Percentiles rank a stretch among this genome's conserved stretches.
phyloP scores from a whole-genome alignment of 805 yeast species.

The Nakazawaea pomicola region DNA sequence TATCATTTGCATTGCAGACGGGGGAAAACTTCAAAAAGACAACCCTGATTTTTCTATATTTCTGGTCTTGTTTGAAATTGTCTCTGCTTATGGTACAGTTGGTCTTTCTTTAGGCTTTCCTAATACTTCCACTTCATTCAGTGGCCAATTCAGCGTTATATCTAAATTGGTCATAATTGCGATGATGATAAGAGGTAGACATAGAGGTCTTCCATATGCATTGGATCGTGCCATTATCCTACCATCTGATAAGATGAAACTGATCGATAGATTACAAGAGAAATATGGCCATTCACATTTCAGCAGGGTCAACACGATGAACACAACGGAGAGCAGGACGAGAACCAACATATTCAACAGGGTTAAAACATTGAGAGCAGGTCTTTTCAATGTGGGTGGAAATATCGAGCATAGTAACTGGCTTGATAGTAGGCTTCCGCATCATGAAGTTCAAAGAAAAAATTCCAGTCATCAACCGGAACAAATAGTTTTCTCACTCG shows the following conservation, averaged over 20 bases:
- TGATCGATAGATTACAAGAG: conserved; percentile 56
- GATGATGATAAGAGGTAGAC: conserved; percentile 91
- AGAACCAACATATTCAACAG: conserved; percentile 9
- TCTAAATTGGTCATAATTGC: conserved; percentile 84
- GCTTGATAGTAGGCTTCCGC: conserved; percentile 9
- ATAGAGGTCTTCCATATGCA: conserved; percentile 91
- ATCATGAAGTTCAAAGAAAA: background rate
- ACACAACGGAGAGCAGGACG: conserved; percentile 6
- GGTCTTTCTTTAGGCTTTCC: conserved; percentile 89
- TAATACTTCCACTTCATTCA: conserved; percentile 57
- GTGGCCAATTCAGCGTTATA: conserved; percentile 62
- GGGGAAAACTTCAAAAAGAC: conserved; percentile 45
- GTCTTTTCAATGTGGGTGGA: conserved; percentile 10
- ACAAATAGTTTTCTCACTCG: conserved; percentile 9
- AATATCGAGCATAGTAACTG: conserved; percentile 5
- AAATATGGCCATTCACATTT: conserved; percentile 2
- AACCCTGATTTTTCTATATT: conserved; percentile 58
- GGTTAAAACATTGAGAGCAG: conserved; percentile 9
- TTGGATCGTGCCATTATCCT: conserved; percentile 91
- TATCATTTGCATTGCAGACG: conserved; percentile 83
- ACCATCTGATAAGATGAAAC: conserved; percentile 62
- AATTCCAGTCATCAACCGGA: conserved; percentile 9
- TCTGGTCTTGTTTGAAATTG: conserved; percentile 76
- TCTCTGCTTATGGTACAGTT: conserved; percentile 95
- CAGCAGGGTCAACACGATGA: conserved; percentile 3